A percentile compares a stretch with the other conserved stretches of the same genome.
Conservation (phyloP, 495 filamentous ascomycete species). For the Aspergillus wentii region DNA sequence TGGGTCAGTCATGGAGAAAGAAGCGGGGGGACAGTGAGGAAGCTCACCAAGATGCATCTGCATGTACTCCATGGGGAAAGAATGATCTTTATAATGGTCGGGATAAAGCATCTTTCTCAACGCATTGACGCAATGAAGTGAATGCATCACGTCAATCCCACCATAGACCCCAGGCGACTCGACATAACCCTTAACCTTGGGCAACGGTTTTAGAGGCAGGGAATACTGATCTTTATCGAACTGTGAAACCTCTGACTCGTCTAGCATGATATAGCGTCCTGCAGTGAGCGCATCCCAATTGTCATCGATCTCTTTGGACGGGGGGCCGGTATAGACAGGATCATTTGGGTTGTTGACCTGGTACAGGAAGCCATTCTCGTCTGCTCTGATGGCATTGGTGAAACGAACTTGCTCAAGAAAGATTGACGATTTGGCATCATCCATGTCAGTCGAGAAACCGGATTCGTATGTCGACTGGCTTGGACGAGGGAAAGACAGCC, state of each 20-base stretch:
- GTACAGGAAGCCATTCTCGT: conserved; percentile 1
- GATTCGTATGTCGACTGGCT: background rate
- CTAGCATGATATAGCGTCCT: background rate
- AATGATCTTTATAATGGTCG: conserved; percentile 1
- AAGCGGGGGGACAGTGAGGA: background rate
- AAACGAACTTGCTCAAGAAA: background rate
- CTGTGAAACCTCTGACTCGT: background rate
- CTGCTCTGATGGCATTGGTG: background rate
- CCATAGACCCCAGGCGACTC: background rate
- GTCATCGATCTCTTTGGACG: background rate
- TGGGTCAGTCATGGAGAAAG: background rate
- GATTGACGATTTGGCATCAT: background rate
- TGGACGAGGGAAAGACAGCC: background rate
- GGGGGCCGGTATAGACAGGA: background rate
- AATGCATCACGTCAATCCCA: conserved; percentile 1
- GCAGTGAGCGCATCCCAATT: background rate
- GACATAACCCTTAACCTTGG: background rate
- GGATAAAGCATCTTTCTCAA: background rate
- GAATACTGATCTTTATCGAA: background rate
- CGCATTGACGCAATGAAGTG: conserved; percentile 1
- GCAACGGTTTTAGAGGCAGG: background rate
- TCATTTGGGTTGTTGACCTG: background rate
- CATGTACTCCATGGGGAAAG: background rate
- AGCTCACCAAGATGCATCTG: background rate
- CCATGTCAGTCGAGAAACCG: conserved; percentile 1